Conservation (phyloP, 2,329 filamentous ascomycete genomes). For the Aspergillus fischeri region DNA sequence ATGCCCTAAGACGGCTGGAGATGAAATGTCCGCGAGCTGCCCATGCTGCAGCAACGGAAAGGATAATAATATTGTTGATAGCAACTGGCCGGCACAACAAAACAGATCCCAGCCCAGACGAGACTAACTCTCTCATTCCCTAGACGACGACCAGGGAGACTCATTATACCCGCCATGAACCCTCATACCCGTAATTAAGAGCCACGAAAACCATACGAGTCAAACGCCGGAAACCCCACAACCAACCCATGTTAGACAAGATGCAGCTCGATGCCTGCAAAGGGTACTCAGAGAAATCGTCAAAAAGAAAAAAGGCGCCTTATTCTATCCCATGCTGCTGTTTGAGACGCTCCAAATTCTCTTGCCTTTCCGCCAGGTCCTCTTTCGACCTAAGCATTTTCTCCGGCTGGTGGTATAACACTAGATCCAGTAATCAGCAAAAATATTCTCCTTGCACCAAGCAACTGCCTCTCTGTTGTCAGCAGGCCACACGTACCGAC, state of each 20-base stretch:
- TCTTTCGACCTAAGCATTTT: conserved; percentile 85
- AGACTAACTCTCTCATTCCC: conserved; percentile 20
- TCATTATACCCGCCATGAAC: conserved; percentile 27
- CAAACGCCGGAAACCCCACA: conserved; percentile 40
- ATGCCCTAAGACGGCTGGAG: no score
- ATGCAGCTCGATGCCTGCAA: conserved; percentile 32
- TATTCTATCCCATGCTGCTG: conserved; percentile 98
- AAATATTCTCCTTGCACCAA: not conserved
- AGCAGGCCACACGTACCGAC: conserved; percentile 64
- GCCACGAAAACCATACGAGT: conserved; percentile 32
- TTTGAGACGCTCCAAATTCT: conserved; percentile 98
- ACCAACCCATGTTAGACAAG: conserved; percentile 31
- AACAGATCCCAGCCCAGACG: conserved; percentile 15
- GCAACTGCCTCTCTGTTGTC: not conserved
- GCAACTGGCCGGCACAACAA: conserved; percentile 15
- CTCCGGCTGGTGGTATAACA: conserved; percentile 72
- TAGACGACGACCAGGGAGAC: conserved; percentile 13
- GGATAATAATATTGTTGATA: conserved; percentile 20
- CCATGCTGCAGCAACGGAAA: conserved; percentile 14
- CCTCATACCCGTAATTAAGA: conserved; percentile 25
- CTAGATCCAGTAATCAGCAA: conserved; percentile 27
- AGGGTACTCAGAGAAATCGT: conserved; percentile 29
- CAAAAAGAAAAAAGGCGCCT: conserved; percentile 38
- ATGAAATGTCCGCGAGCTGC: conserved; percentile 11
- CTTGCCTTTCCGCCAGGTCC: conserved; percentile 87